Percentiles rank a stretch among this genome's conserved stretches.
Conservation (phyloP, 1,139 yeast genomes). For the Trichomonascaceae sp. region DNA sequence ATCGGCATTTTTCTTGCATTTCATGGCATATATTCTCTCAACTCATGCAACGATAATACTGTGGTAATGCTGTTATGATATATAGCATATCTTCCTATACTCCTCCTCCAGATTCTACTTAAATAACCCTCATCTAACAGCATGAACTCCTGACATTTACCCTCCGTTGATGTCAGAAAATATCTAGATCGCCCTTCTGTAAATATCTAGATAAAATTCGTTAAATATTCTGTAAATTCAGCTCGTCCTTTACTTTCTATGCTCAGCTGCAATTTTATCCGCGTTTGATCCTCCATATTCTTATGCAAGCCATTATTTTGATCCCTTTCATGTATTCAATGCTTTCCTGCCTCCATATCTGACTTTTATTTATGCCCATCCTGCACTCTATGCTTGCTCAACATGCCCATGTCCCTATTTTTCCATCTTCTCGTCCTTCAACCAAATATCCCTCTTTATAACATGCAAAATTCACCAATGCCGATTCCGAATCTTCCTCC, state of each 20-base stretch:
- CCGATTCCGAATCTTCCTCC: slow-evolving; percentile 27
- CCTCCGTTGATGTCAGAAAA: too few relatives aligned
- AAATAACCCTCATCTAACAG: background rate
- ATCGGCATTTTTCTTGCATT: too few relatives aligned
- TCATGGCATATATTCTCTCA: too few relatives aligned
- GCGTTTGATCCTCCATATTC: too few relatives aligned
- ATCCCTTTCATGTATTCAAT: background rate
- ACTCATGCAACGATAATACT: too few relatives aligned
- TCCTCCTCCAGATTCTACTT: background rate
- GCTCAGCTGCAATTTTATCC: background rate
- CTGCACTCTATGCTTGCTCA: slow-evolving; percentile 11
- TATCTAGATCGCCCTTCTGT: too few relatives aligned
- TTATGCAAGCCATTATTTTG: background rate
- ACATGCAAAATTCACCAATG: slow-evolving; percentile 38
- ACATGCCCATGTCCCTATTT: slow-evolving; percentile 55
- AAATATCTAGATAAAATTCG: background rate
- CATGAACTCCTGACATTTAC: background rate
- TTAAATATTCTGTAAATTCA: background rate
- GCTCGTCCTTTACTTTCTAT: too few relatives aligned
- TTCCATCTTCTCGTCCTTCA: slow-evolving; percentile 56
- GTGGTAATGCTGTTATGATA: too few relatives aligned
- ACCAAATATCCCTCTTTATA: slow-evolving; percentile 58
- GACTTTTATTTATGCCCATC: background rate
- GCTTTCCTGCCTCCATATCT: background rate
- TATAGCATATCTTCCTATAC: too few relatives aligned